Evolutionary conservation across 1,139 yeast species (phyloP), one percentile per base, ranked within the genome.

Genomic region (Tardiomyces digboiensis): DNA sequence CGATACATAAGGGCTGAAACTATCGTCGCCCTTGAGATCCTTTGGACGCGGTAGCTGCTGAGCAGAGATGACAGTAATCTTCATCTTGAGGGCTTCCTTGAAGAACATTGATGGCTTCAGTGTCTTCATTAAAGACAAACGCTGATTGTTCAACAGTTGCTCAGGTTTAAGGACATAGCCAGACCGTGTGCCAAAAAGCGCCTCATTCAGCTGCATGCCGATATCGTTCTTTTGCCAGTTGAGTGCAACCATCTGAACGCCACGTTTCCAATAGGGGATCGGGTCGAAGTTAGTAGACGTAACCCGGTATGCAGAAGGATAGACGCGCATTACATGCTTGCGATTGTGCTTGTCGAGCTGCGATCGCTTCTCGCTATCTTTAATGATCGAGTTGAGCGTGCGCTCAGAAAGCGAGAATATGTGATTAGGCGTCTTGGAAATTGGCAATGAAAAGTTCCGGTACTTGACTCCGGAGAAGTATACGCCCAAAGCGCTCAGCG

Each of bases 211-310:
- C 57, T 87, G 95, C 59, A 88, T 91, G 0, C 97, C 97, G 19
- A 78, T 51, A 58, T 91, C 98, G 60, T 78, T 82, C 0, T 95
- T 83, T 62, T 91, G 98, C 97, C 97, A 93, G 58, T 91, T 91
- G 1, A 95, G 80, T 0, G 98, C 97, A 2, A 86, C 97, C 88
- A 93, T 77, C 58, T 91, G 98, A 3, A 75, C 82, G 0, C 99
- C 99, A 43, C 75, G 70, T 41, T 71, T 70, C 98, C 99, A 91
- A 56, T 77, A 87, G 0, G 64, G 65, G 4, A 85, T 66, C 0
- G 98, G 97, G 39, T 74, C 73, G 57, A 86, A 89, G 56, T 91
- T 91, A 3, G 87, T 72, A 1, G 96, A 87, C 44, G 72, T 80
- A 47, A 86, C 71, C 41, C 97, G 67, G 46, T 78, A 74, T 12